phyloP scores from a whole-genome alignment of 1,139 yeast species.

The Insectozyma bohioensis region DNA sequence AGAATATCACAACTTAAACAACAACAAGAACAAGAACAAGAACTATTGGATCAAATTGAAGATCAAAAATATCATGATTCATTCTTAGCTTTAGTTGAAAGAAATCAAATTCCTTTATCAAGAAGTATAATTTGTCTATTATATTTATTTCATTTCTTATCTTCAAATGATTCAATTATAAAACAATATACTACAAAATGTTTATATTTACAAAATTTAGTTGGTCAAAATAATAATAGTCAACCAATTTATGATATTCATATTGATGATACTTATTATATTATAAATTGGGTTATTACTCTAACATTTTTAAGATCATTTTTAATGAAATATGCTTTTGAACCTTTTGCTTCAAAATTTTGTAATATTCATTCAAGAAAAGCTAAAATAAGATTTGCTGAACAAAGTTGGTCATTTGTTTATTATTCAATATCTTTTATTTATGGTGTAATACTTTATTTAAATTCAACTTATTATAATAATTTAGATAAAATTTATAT shows the following conservation, averaged over 20 bases:
- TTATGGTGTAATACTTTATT: constrained; percentile 60
- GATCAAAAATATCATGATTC: constrained; percentile 21
- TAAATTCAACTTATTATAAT: constrained; percentile 57
- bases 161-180: constrained; percentile 17
- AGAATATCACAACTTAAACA: no score
- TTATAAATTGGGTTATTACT: constrained; percentile 54
- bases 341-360: constrained; percentile 53
- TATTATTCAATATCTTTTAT: constrained; percentile 59
- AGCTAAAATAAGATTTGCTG: constrained; percentile 70
- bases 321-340: constrained; percentile 56
- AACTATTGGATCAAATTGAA: constrained; percentile 1
- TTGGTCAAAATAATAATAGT: constrained; percentile 21
- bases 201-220: constrained; percentile 47
- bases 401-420: constrained; percentile 80
- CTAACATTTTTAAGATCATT: constrained; percentile 61
- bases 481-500: constrained; percentile 60
- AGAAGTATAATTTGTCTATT: constrained; percentile 28
- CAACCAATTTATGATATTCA: constrained; percentile 52
- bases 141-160: constrained; percentile 26
- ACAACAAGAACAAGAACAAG: background rate
- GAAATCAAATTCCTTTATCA: constrained; percentile 41
- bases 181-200: constrained; percentile 40
- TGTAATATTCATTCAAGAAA: constrained; percentile 50
- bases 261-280: constrained; percentile 54
- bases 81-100: constrained; percentile 31